These are phyloP conservation scores for Schwanniomyces sp. DNA, from an alignment of 805 yeast species.

Conservation along the genomic window DNA sequence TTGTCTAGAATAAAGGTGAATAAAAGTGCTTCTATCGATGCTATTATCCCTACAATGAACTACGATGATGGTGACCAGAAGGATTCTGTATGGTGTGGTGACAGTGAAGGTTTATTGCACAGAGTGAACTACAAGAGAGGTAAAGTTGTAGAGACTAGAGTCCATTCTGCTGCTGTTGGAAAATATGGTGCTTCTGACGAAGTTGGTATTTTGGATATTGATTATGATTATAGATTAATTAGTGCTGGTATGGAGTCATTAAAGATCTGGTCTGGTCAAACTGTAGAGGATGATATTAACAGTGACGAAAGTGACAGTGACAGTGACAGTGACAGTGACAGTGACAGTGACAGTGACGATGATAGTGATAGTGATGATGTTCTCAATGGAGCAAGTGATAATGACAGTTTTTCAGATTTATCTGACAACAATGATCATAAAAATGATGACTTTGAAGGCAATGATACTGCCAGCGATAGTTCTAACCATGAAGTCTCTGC, in stretches of 20 bases:
- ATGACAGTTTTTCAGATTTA: background rate
- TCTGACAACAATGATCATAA: constrained; percentile 9
- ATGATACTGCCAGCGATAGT: constrained; percentile 4
- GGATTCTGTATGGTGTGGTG: constrained; percentile 72
- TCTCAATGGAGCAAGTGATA: no score
- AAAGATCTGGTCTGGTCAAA: constrained; percentile 66
- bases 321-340: constrained; percentile 12
- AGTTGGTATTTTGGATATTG: constrained; percentile 74
- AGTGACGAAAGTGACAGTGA: constrained; percentile 21
- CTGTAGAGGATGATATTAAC: constrained; percentile 12
- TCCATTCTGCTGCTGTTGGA: constrained; percentile 51
- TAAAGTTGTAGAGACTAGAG: constrained; percentile 60
- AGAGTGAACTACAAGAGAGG: constrained; percentile 67
- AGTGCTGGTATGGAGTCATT: constrained; percentile 83
- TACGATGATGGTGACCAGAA: constrained; percentile 45
- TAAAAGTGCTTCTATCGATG: constrained; percentile 72
- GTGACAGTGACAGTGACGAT: constrained; percentile 5
- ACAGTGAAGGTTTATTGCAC: constrained; percentile 71
- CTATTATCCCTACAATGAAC: constrained; percentile 58
- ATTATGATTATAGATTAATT: constrained; percentile 73
- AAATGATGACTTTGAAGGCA: no score
- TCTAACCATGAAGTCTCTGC: constrained; percentile 5
- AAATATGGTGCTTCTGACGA: constrained; percentile 58
- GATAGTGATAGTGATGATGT: constrained; percentile 7
- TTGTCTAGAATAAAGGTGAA: constrained; percentile 69